phyloP scores from a whole-genome alignment of 1,284 basidiomycete genomes.

The Singerocomus rubriflavus region DNA sequence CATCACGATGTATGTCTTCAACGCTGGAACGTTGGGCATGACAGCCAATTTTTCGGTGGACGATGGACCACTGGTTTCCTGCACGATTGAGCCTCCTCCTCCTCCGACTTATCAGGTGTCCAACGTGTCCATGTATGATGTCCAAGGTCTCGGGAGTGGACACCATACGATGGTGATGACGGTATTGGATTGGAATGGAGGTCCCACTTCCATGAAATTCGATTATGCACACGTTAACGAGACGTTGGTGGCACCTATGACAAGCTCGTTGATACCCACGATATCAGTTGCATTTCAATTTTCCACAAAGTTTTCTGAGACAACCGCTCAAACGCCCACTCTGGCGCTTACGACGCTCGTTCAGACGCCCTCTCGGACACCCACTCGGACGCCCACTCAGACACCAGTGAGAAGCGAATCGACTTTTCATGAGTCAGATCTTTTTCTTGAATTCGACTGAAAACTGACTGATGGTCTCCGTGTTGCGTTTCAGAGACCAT shows the following conservation, averaged over 20 bases:
- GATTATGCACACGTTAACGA: conserved; percentile 28
- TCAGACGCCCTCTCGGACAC: no score
- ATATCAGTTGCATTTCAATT: no score
- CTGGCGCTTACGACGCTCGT: no score
- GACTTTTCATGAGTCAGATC: conserved; percentile 11
- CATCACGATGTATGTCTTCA: conserved; percentile 28
- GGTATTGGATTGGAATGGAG: conserved; percentile 21
- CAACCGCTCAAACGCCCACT: no score
- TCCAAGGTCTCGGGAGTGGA: conserved; percentile 16
- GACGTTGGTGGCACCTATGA: conserved; percentile 11
- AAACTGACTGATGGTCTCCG: conserved; percentile 6
- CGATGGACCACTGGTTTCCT: conserved; percentile 1
- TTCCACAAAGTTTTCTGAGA: no score
- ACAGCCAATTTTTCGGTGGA: conserved; percentile 25
- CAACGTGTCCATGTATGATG: conserved; percentile 19
- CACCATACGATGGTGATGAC: conserved; percentile 27
- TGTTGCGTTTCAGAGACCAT: conserved; percentile 7
- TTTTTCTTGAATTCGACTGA: not conserved
- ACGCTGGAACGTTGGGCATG: conserved; percentile 21
- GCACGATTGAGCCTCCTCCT: conserved; percentile 9
- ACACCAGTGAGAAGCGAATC: not conserved
- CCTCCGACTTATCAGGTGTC: conserved; percentile 19
- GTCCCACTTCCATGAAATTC: conserved; percentile 25
- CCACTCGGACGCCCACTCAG: conserved; percentile 8
- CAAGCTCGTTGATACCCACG: conserved; percentile 5